Evolutionary conservation across 331 rosid genomes (phyloP).

Genomic region (Malus hybrid): DNA sequence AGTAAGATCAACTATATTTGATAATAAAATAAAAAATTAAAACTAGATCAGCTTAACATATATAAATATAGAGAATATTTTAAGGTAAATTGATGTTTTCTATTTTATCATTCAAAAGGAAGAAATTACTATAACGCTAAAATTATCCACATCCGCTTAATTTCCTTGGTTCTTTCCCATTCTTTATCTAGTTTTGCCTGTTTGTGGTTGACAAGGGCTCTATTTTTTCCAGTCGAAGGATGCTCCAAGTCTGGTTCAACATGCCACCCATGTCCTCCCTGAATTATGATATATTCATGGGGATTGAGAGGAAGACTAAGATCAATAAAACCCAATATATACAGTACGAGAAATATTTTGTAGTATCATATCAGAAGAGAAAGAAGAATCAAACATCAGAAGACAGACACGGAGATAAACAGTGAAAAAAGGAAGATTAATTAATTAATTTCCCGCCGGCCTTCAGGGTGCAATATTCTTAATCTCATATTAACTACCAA

Average conservation of each 20-base stretch:
- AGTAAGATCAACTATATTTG: neutral
- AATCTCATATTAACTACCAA: neutral
- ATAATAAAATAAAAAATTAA: neutral
- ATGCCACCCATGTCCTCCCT: neutral
- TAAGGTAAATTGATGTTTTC: neutral
- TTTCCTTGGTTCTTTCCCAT: neutral
- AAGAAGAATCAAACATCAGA: neutral
- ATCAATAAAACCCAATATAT: neutral
- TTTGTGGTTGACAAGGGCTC: conserved; percentile 4
- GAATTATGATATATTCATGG: neutral
- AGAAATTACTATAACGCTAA: neutral
- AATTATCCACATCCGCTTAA: neutral
- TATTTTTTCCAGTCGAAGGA: neutral
- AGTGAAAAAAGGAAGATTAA: neutral
- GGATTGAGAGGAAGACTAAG: neutral
- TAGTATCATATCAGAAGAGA: too few species aligned
- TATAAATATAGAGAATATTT: too few species aligned
- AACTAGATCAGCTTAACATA: neutral
- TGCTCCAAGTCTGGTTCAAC: conserved; percentile 2
- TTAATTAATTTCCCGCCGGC: neutral
- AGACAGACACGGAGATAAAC: neutral
- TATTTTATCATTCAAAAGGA: neutral
- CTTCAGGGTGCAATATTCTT: neutral
- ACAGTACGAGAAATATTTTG: too few species aligned
- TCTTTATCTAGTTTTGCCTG: neutral